Base-by-base conservation (phyloP, 1,139 yeast species). In the Suhomyces bolitotheri region DNA sequence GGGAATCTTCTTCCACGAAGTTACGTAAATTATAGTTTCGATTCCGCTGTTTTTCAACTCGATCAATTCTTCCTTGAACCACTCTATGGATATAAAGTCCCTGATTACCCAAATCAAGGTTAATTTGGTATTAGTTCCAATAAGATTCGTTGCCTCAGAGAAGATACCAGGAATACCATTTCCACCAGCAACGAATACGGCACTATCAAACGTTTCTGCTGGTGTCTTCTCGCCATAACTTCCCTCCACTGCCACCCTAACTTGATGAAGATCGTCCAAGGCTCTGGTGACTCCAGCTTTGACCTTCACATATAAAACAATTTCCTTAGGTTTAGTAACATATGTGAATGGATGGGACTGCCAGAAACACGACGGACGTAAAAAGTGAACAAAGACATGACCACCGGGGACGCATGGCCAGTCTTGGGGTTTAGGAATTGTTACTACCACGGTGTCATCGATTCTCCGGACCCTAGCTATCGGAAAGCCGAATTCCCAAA, bases 281-380 rank as follows among this genome's bases (percentile, higher is more conserved):
- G 57, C 51, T 27, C 56, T 53, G 0, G 78, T 71, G 15, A 70
- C 53, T 6, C 80, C 80, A 5, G 59, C 57, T 44, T 74, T 75
- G 8, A 70, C 71, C 46, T 71, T 72, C 30, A 73, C 54, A 42
- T 64, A 71, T 19, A 73, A 56, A 1, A 60, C 54, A 4, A 73
- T 48, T 6, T 34, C 39, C 41, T 56, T 47, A 41, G 60, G 40
- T 22, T 27, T 21, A 58, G 58, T 60, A 16, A 78, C 66, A 10
- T 78, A 69, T 0, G 88, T 78, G 49, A 82, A 82, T 0, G 90
- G 90, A 54, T 82, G 90, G 0, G 83, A 75, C 52, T 82, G 88
- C 80, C 79, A 84, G 44, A 82, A 82, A 35, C 76, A 73, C 43
- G 71, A 52, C 27, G 78, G 68, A 27, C 66, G 58, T 29, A 75